phyloP scores from a whole-genome alignment of 495 filamentous ascomycete genomes.

The Hypomontagnella monticulosa region DNA sequence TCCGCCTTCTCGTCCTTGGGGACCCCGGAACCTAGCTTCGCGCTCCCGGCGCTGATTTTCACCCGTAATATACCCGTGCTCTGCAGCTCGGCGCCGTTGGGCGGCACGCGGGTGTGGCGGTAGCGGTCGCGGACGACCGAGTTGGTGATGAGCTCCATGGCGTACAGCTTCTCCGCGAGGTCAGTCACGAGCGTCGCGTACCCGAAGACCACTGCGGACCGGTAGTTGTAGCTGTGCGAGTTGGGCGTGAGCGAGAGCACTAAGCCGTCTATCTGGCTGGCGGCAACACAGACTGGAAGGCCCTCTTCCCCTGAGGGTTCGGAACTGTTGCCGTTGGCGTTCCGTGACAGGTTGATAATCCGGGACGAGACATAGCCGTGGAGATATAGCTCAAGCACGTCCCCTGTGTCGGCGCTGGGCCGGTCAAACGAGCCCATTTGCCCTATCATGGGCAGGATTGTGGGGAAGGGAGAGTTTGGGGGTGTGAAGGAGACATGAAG shows the following conservation, averaged over 20 bases:
- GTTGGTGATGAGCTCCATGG: constrained; percentile 85
- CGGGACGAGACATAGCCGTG: constrained; percentile 89
- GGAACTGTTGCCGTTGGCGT: constrained; percentile 39
- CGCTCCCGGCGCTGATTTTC: constrained; percentile 73
- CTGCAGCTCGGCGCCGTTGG: constrained; percentile 77
- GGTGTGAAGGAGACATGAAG: constrained; percentile 85
- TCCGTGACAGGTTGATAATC: constrained; percentile 74
- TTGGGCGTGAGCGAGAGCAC: constrained; percentile 81
- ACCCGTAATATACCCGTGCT: constrained; percentile 80
- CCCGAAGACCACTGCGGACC: constrained; percentile 82
- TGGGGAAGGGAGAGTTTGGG: constrained; percentile 72
- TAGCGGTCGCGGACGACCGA: constrained; percentile 75
- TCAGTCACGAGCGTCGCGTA: constrained; percentile 74
- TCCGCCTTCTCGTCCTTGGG: constrained; percentile 80
- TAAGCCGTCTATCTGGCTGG: constrained; percentile 75
- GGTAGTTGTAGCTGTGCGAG: constrained; percentile 88
- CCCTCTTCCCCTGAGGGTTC: constrained; percentile 49
- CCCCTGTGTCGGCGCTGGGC: constrained; percentile 69
- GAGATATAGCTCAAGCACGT: constrained; percentile 81
- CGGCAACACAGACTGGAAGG: constrained; percentile 72
- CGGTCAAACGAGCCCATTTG: constrained; percentile 76
- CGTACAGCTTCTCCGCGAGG: constrained; percentile 78
- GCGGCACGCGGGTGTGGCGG: constrained; percentile 74
- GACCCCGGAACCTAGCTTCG: constrained; percentile 76
- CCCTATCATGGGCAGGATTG: constrained; percentile 83